A percentile compares a stretch with the other conserved stretches of the same genome.
Evolutionary conservation across 306 rosid genomes (phyloP).

Genomic region (Cicer bijugum): DNA sequence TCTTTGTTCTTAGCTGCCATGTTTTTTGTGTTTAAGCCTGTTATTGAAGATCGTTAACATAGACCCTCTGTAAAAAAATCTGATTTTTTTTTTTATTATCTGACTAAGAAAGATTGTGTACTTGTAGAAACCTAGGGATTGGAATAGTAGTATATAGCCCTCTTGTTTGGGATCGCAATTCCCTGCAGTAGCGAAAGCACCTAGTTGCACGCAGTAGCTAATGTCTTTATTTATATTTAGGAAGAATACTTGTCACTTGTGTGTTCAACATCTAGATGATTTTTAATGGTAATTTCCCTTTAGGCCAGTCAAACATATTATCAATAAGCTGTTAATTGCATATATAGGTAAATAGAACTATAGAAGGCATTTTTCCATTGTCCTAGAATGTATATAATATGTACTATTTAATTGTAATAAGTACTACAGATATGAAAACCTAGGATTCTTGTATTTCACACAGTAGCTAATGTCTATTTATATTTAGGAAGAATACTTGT

Average conservation of each 20-base stretch:
- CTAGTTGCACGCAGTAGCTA: too few relatives aligned
- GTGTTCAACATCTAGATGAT: constrained; percentile 6
- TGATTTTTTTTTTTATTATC: neutral
- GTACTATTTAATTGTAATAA: too few relatives aligned
- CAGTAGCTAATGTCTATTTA: neutral
- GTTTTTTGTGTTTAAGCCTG: too few relatives aligned
- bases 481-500: constrained; percentile 7
- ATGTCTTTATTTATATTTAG: neutral
- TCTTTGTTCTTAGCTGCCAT: too few relatives aligned
- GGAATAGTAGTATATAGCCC: constrained; percentile 77
- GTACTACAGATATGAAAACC: neutral
- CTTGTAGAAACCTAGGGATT: constrained; percentile 66
- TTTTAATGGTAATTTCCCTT: neutral
- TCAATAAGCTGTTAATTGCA: too few relatives aligned
- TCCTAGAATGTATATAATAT: too few relatives aligned
- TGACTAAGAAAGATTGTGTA: constrained; percentile 11
- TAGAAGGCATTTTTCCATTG: too few relatives aligned
- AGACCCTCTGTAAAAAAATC: constrained; percentile 1
- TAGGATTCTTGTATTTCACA: neutral
- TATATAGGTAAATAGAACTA: too few relatives aligned
- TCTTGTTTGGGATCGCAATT: constrained; percentile 45
- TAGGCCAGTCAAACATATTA: too few relatives aligned
- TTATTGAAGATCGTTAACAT: neutral
- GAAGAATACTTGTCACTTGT: constrained; percentile 15
- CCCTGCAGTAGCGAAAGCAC: too few relatives aligned